Evolutionary conservation across 164 flowering plant genomes (phyloP).

Genomic region (Dillenia suffruticosa): DNA sequence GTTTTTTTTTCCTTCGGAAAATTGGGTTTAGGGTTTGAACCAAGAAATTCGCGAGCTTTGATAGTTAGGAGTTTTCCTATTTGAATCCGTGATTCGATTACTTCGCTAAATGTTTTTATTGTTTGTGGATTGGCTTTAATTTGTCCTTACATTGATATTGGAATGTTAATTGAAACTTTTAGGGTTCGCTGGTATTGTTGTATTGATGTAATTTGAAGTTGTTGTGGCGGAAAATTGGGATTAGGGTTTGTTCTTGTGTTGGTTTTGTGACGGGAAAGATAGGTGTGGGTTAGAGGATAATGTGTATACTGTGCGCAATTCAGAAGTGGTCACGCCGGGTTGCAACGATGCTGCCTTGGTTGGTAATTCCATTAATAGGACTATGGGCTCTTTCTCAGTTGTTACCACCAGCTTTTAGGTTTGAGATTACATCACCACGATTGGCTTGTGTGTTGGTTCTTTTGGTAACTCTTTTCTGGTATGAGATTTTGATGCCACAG

Average conservation of each 20-base stretch:
- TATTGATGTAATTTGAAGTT: too few relatives aligned
- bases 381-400: slow-evolving; percentile 94
- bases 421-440: slow-evolving; percentile 89
- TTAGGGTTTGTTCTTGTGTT: slow-evolving; percentile 15
- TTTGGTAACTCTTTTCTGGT: slow-evolving; percentile 87
- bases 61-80: too few relatives aligned
- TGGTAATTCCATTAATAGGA: slow-evolving; percentile 86
- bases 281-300: slow-evolving; percentile 59
- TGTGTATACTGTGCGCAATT: slow-evolving; percentile 95
- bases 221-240: background rate
- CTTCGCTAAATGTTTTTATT: too few relatives aligned
- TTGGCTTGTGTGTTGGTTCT: slow-evolving; percentile 91
- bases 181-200: too few relatives aligned
- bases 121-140: too few relatives aligned
- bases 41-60: too few relatives aligned
- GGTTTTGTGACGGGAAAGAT: slow-evolving; percentile 19
- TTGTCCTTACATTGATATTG: too few relatives aligned
- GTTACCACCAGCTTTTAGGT: slow-evolving; percentile 79
- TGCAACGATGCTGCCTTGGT: slow-evolving; percentile 97
- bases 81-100: too few relatives aligned
- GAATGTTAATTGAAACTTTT: too few relatives aligned
- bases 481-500: slow-evolving; percentile 96
- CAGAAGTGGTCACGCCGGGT: slow-evolving; percentile 96
- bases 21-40: too few relatives aligned
- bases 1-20: too few relatives aligned